Conservation (phyloP, 192 early-diverging fungal genomes). For the Mortierella alpina region DNA sequence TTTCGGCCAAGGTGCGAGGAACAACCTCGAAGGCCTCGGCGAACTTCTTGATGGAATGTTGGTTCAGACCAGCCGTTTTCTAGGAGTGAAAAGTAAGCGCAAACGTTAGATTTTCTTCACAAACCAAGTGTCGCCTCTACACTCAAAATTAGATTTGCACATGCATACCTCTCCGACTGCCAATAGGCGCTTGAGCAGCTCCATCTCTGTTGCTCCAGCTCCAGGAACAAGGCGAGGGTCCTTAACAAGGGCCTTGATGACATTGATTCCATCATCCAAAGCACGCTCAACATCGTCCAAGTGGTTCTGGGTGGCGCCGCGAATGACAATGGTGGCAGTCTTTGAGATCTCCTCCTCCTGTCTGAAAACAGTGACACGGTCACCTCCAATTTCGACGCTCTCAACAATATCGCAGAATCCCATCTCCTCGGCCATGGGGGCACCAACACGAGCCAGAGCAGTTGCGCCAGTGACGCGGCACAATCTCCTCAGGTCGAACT, state of each 20-base stretch:
- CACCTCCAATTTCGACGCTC: conserved; percentile 96
- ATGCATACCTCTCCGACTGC: conserved; percentile 73
- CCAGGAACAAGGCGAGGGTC: conserved; percentile 89
- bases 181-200: conserved; percentile 83
- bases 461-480: conserved; percentile 94
- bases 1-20: conserved; percentile 94
- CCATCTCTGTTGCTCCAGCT: conserved; percentile 95
- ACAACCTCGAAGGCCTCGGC: conserved; percentile 95
- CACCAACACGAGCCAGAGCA: conserved; percentile 91
- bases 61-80: conserved; percentile 93
- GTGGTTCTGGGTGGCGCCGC: conserved; percentile 94
- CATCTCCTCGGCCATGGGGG: conserved; percentile 96
- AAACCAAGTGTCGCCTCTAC: neutral
- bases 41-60: conserved; percentile 96
- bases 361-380: conserved; percentile 97
- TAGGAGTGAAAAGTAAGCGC: conserved; percentile 5
- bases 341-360: conserved; percentile 90
- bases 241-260: conserved; percentile 91
- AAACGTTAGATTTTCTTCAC: neutral
- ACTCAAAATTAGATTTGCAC: neutral
- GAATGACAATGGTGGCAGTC: conserved; percentile 95
- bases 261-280: conserved; percentile 97
- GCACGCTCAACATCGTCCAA: conserved; percentile 98
- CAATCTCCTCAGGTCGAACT: conserved; percentile 96
- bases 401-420: conserved; percentile 98